phyloP scores from a whole-genome alignment of 2,329 filamentous ascomycete genomes.

The Pezicula radicicola region DNA sequence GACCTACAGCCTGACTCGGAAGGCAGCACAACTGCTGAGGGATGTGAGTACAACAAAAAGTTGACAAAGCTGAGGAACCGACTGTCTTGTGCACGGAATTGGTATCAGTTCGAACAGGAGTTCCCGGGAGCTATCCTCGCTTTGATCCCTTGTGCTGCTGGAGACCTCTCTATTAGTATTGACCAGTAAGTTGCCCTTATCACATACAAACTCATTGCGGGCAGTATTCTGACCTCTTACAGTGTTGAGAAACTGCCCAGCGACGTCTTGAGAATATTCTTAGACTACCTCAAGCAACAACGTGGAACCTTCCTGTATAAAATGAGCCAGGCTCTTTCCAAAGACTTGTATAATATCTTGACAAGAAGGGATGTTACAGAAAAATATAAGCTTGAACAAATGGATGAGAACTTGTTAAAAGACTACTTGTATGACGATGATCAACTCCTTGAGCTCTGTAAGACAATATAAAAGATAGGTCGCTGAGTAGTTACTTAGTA shows the following conservation, averaged over 20 bases:
- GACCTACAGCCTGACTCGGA: neutral
- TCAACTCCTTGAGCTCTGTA: neutral
- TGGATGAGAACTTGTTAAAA: neutral
- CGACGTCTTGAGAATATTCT: neutral
- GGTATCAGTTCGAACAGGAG: slow-evolving; percentile 1
- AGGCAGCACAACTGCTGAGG: neutral
- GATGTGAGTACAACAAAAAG: slow-evolving; percentile 1
- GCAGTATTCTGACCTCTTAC: neutral
- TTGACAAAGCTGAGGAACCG: neutral
- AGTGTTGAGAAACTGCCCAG: neutral
- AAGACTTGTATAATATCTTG: neutral
- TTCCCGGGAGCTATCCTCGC: slow-evolving; percentile 1
- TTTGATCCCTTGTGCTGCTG: slow-evolving; percentile 1
- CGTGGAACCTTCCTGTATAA: neutral
- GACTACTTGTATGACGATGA: neutral
- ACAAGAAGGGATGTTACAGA: neutral
- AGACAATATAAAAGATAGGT: neutral
- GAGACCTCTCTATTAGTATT: slow-evolving; percentile 1
- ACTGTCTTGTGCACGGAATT: neutral
- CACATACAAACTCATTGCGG: neutral
- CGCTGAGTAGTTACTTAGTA: no score
- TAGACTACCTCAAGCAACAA: neutral
- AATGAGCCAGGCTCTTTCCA: neutral
- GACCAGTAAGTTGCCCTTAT: neutral
- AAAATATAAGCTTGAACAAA: neutral